Evolutionary conservation across 2,329 filamentous ascomycete genomes (phyloP).

Genomic region (Talaromyces sp.): DNA sequence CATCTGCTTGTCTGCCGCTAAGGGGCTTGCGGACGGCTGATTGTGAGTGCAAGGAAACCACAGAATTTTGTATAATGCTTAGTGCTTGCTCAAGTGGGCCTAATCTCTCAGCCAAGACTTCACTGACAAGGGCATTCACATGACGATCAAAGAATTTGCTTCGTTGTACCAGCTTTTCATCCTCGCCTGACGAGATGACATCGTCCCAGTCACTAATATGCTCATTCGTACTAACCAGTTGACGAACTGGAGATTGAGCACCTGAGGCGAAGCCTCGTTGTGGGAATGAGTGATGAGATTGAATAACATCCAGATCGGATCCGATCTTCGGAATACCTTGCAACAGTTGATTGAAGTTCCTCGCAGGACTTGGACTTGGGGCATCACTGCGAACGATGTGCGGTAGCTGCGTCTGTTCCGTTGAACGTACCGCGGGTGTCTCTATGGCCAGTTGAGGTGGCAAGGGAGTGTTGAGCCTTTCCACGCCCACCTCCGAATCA

Average conservation of each 20-base stretch:
- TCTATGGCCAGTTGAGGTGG: slow-evolving; percentile 23
- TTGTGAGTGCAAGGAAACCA: slow-evolving; percentile 55
- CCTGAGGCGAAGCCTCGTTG: slow-evolving; percentile 59
- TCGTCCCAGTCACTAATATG: slow-evolving; percentile 90
- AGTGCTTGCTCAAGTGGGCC: slow-evolving; percentile 77
- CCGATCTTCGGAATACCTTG: slow-evolving; percentile 41
- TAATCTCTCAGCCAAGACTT: slow-evolving; percentile 68
- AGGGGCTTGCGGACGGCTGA: slow-evolving; percentile 55
- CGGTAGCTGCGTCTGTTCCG: slow-evolving; percentile 38
- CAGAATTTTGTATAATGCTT: slow-evolving; percentile 65
- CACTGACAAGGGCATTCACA: slow-evolving; percentile 79
- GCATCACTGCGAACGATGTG: slow-evolving; percentile 59
- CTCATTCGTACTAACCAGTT: slow-evolving; percentile 56
- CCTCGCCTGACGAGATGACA: slow-evolving; percentile 73
- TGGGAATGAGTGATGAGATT: slow-evolving; percentile 49
- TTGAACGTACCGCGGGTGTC: slow-evolving; percentile 46
- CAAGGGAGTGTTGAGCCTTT: slow-evolving; percentile 48
- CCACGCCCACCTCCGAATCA: slow-evolving; percentile 69
- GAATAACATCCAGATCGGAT: slow-evolving; percentile 28
- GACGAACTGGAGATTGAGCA: slow-evolving; percentile 53
- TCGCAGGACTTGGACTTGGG: slow-evolving; percentile 66
- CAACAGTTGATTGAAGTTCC: slow-evolving; percentile 44
- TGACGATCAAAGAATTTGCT: slow-evolving; percentile 86
- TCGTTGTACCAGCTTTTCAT: slow-evolving; percentile 73
- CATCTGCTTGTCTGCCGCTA: slow-evolving; percentile 65